phyloP scores from a whole-genome alignment of 768 basidiomycete species.

The Sarcodon aspratus region DNA sequence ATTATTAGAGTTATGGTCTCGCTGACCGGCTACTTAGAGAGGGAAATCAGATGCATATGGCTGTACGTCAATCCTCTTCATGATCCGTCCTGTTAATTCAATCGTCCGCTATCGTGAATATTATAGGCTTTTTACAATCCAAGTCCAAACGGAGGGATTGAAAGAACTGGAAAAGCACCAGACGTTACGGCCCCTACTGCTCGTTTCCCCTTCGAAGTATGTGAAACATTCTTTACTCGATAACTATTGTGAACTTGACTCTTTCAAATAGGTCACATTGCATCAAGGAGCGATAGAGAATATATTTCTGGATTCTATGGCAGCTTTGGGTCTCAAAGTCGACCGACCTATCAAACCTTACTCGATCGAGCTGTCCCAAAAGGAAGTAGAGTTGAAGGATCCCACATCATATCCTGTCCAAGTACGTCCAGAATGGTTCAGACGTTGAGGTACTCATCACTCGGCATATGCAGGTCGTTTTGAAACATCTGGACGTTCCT shows the following conservation, averaged over 20 bases:
- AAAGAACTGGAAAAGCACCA: constrained; percentile 52
- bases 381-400: constrained; percentile 29
- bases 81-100: not conserved
- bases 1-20: constrained; percentile 61
- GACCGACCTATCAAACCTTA: constrained; percentile 37
- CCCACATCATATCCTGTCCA: constrained; percentile 22
- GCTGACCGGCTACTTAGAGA: constrained; percentile 51
- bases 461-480: constrained; percentile 24
- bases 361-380: constrained; percentile 33
- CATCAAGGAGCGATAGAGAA: constrained; percentile 56
- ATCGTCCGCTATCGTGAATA: not conserved
- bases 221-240: not conserved
- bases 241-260: not conserved
- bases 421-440: constrained; percentile 9
- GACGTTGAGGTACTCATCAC: not conserved
- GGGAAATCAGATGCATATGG: constrained; percentile 59
- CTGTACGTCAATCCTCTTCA: constrained; percentile 28
- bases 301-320: constrained; percentile 48
- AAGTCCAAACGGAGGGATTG: constrained; percentile 43
- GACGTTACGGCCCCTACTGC: constrained; percentile 53
- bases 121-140: constrained; percentile 69
- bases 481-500: constrained; percentile 28
- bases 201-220: constrained; percentile 62
- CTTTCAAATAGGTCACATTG: constrained; percentile 33
- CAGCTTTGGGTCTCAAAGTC: constrained; percentile 31